Percentiles rank a stretch among this genome's conserved stretches.
Evolutionary conservation across 352 stramenopile genomes (phyloP).

Genomic region (Phytophthora sp.): DNA sequence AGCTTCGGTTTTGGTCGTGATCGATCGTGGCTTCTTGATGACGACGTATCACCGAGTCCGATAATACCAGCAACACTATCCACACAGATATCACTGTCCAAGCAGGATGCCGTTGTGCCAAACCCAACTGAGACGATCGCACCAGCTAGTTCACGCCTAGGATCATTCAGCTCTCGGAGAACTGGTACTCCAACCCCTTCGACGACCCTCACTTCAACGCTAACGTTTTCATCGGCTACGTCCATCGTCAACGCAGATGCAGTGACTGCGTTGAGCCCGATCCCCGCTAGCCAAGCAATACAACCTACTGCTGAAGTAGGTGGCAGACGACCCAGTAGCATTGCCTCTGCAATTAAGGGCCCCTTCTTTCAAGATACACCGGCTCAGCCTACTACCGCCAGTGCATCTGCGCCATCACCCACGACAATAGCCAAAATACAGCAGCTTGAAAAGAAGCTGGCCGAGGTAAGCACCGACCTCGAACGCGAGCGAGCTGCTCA

Average conservation of each 20-base stretch:
- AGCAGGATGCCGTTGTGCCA: constrained; percentile 1
- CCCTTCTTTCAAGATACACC: constrained; percentile 34
- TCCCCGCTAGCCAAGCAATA: constrained; percentile 3
- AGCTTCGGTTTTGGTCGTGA: constrained; percentile 52
- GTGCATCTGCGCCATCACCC: constrained; percentile 12
- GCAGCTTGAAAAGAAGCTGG: constrained; percentile 39
- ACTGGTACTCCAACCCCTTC: background rate
- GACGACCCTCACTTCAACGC: background rate
- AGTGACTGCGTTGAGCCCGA: constrained; percentile 8
- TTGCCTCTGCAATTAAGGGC: constrained; percentile 24
- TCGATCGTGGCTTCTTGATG: constrained; percentile 62
- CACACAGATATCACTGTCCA: constrained; percentile 5
- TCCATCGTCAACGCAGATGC: constrained; percentile 7
- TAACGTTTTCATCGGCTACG: constrained; percentile 4
- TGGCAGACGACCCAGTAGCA: background rate
- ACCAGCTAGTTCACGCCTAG: constrained; percentile 5
- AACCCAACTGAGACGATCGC: background rate
- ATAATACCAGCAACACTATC: constrained; percentile 4
- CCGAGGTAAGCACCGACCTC: constrained; percentile 26
- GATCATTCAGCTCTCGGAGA: constrained; percentile 17
- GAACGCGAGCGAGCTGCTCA: constrained; percentile 30
- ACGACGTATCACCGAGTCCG: constrained; percentile 29
- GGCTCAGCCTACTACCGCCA: constrained; percentile 1
- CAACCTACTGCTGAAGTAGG: background rate
- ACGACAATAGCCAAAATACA: constrained; percentile 31